Evolutionary conservation across 192 early-diverging fungal genomes (phyloP), one percentile per base, ranked within the genome.

Genomic region (Coemansia sp.): DNA sequence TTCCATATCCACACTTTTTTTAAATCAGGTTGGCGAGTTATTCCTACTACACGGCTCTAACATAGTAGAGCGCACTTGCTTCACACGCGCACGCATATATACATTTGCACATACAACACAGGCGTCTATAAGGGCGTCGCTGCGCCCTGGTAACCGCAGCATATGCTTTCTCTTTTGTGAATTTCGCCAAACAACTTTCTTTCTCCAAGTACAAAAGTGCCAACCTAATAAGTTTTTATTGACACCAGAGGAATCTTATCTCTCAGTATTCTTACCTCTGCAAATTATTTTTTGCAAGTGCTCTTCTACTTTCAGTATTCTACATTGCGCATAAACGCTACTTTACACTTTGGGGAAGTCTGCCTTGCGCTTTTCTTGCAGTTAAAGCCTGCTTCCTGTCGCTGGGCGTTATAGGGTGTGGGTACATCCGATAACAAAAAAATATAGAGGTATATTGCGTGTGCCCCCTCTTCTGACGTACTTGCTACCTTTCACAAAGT

Each of bases 301-400:
- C n/a, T 46, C 46, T 32, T 61, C 39, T 39, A 61, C 39, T 61
- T 61, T 61, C 50, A 27, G 2, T 27, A 27, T 27, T 27, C 36
- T 61, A 22, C 27, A 23, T 20, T 19, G 54, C 36, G 23, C 21
- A 27, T 50, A 24, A 23, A 46, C 10, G n/a, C 50, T 61, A 31
- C 6, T 11, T 36, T 10, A 11, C 33, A 7, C 21, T 61, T 46
- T 61, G 23, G 31, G 57, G 57, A 22, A 30, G 36, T 31, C 7
- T 61, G 8, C 11, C 39, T 50, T 32, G 9, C 19, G 9, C 19
- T 61, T 61, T 11, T 10, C 17, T 29, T 24, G 14, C 58, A 33
- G n/a, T 25, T 25, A 30, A 20, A 30, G 25, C 23, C 36, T 10
- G 10, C 36, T 60, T 21, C 23, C 22, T 33, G 10, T n/a, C 23